Evolutionary conservation across 2,329 filamentous ascomycete species (phyloP).

Genomic region (Cytospora piceae): DNA sequence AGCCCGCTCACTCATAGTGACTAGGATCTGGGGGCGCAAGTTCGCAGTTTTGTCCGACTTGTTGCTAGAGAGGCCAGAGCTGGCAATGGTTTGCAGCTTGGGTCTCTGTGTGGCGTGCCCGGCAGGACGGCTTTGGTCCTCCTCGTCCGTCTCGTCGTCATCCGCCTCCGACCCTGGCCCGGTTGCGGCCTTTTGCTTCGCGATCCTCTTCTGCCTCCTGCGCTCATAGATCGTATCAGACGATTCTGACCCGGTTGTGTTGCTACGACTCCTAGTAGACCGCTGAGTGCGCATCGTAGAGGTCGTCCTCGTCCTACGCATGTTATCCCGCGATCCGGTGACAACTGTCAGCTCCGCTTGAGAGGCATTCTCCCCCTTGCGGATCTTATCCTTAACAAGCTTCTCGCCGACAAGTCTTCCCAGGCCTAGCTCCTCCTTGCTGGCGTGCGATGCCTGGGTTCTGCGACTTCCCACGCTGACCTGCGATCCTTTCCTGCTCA

Average conservation of each 20-base stretch:
- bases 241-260: slow-evolving; percentile 37
- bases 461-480: slow-evolving; percentile 54
- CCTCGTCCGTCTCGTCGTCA: slow-evolving; percentile 38
- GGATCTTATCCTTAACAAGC: slow-evolving; percentile 51
- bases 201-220: slow-evolving; percentile 23
- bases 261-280: slow-evolving; percentile 34
- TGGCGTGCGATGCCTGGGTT: slow-evolving; percentile 41
- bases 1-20: slow-evolving; percentile 15
- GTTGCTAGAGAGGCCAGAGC: slow-evolving; percentile 43
- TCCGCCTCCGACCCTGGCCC: slow-evolving; percentile 34
- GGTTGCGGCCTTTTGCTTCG: slow-evolving; percentile 21
- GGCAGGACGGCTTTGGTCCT: slow-evolving; percentile 34
- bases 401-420: slow-evolving; percentile 50
- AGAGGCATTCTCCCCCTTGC: slow-evolving; percentile 44
- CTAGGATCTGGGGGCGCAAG: slow-evolving; percentile 11
- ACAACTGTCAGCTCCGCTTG: slow-evolving; percentile 34
- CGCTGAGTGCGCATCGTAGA: slow-evolving; percentile 37
- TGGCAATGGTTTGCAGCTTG: slow-evolving; percentile 52
- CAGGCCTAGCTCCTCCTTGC: slow-evolving; percentile 46
- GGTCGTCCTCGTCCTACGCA: slow-evolving; percentile 32
- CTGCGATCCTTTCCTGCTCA: slow-evolving; percentile 64
- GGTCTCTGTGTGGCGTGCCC: slow-evolving; percentile 47
- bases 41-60: slow-evolving; percentile 38
- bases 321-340: slow-evolving; percentile 31
- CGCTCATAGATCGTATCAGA: slow-evolving; percentile 33